Conservation (phyloP, 2,329 filamentous ascomycete genomes). For the Cladophialophora carrionii region DNA sequence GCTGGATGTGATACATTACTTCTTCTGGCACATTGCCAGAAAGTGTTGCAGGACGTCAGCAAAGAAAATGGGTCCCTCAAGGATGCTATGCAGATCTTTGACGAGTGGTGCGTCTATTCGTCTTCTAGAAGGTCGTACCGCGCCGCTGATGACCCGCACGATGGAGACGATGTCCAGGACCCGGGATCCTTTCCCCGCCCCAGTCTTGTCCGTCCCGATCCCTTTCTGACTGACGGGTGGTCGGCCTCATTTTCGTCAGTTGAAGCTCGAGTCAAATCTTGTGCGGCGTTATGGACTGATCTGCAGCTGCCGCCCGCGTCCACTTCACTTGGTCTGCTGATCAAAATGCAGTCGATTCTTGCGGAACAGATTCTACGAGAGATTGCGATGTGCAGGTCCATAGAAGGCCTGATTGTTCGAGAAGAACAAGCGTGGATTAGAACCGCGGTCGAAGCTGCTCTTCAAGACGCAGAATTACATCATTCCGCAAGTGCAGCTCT, state of each 20-base stretch:
- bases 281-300: conserved; percentile 20
- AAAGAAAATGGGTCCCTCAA: conserved; percentile 21
- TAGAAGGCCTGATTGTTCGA: conserved; percentile 27
- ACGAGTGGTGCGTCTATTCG: conserved; percentile 20
- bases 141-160: background rate
- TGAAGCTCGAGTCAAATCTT: conserved; percentile 16
- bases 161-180: background rate
- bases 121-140: conserved; percentile 15
- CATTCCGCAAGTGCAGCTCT: background rate
- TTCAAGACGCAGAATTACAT: conserved; percentile 22
- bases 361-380: conserved; percentile 25
- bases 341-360: conserved; percentile 22
- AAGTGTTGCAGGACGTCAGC: conserved; percentile 16
- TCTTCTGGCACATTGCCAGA: conserved; percentile 23
- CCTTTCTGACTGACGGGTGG: conserved; percentile 19
- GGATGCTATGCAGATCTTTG: conserved; percentile 21
- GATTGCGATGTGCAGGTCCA: conserved; percentile 25
- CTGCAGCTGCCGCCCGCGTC: conserved; percentile 8
- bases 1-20: conserved; percentile 16
- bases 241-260: conserved; percentile 18
- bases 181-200: conserved; percentile 4
- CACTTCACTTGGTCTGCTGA: conserved; percentile 26
- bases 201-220: no score
- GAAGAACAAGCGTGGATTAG: conserved; percentile 24
- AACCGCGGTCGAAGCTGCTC: conserved; percentile 17